Evolutionary conservation across 208 protist species (phyloP).

Genomic region (Leishmania gerbilli): DNA sequence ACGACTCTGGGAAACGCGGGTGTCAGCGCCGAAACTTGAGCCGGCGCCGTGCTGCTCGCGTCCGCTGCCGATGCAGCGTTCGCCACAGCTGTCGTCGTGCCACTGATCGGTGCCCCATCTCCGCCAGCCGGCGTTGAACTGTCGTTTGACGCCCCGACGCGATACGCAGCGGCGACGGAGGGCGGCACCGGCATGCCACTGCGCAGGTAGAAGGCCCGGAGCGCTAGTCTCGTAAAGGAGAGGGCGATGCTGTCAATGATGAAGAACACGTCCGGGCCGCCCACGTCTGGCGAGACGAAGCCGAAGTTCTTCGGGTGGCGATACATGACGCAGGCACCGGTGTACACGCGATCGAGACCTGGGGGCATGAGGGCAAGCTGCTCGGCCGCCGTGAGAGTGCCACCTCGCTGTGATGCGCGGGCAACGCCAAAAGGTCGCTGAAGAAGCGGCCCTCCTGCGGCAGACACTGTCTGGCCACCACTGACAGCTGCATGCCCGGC

Average conservation of each 20-base stretch:
- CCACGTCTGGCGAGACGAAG: constrained; percentile 72
- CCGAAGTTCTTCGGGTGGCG: constrained; percentile 69
- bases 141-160: not conserved
- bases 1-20: not conserved
- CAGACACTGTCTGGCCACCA: not conserved
- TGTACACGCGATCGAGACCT: constrained; percentile 49
- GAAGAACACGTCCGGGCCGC: constrained; percentile 87
- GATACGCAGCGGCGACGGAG: constrained; percentile 19
- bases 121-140: not conserved
- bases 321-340: constrained; percentile 67
- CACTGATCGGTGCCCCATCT: not conserved
- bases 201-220: constrained; percentile 46
- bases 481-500: not conserved
- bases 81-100: not conserved
- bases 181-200: constrained; percentile 28
- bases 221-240: constrained; percentile 66
- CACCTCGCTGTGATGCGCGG: constrained; percentile 1
- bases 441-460: not conserved
- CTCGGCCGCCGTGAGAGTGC: constrained; percentile 53
- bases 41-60: not conserved
- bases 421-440: not conserved
- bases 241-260: constrained; percentile 52
- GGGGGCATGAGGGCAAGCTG: constrained; percentile 73
- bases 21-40: not conserved
- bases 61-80: not conserved